phyloP scores from a whole-genome alignment of 371 early-diverging fungal species.

The Mucor racemosus region DNA sequence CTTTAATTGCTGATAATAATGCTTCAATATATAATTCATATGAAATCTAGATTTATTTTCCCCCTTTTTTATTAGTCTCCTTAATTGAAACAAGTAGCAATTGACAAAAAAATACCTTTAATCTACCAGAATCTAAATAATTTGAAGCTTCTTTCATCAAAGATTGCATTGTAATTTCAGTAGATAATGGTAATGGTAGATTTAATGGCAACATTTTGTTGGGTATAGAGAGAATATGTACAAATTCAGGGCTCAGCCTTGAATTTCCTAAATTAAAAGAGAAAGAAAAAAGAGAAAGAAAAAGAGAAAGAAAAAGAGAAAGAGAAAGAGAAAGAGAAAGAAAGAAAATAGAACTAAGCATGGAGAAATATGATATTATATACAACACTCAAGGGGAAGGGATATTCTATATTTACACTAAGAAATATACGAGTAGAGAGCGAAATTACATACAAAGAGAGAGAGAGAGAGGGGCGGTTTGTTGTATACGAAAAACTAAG shows the following conservation, averaged over 20 bases:
- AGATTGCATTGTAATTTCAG: constrained; percentile 25
- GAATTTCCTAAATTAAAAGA: not conserved
- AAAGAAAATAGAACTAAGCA: too few relatives aligned
- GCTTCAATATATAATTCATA: constrained; percentile 48
- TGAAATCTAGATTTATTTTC: constrained; percentile 28
- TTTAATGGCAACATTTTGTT: not conserved
- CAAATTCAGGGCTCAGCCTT: constrained; percentile 18
- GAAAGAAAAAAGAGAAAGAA: constrained; percentile 7
- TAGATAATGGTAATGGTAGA: constrained; percentile 16
- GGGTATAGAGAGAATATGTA: not conserved
- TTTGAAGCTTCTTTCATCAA: constrained; percentile 26
- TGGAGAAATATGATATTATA: constrained; percentile 9
- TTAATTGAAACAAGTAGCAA: not conserved
- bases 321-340: not conserved
- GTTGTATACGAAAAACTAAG: not conserved
- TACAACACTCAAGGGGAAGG: constrained; percentile 2
- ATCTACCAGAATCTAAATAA: constrained; percentile 16
- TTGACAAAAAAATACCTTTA: constrained; percentile 21
- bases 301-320: not conserved
- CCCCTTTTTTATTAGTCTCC: constrained; percentile 7
- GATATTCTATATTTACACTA: not conserved
- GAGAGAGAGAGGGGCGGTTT: not conserved
- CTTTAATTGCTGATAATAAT: constrained; percentile 27
- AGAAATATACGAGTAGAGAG: too few relatives aligned
- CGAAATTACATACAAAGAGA: not conserved